These are phyloP conservation scores for Tagetes erecta DNA, from an alignment of 129 eudicot species.

Conservation along the genomic window DNA sequence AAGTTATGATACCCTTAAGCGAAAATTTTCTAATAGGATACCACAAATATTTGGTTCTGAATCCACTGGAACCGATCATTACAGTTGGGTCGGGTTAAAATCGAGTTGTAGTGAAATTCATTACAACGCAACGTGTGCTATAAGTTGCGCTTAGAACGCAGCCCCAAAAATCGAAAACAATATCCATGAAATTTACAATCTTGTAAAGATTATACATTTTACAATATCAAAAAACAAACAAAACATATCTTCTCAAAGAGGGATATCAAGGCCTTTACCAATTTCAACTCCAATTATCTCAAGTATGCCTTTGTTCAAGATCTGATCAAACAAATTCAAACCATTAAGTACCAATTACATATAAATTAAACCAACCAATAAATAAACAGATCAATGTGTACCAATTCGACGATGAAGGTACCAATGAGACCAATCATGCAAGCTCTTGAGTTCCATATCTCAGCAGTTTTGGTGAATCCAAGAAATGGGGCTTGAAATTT, in stretches of 20 bases:
- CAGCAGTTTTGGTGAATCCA: conserved; percentile 90
- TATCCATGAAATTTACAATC: neutral
- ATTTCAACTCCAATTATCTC: conserved; percentile 80
- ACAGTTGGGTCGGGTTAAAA: no score
- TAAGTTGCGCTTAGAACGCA: no score
- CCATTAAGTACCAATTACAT: neutral
- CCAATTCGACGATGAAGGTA: conserved; percentile 84
- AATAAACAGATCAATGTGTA: neutral
- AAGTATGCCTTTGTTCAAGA: conserved; percentile 87
- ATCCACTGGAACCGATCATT: no score
- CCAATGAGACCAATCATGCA: conserved; percentile 96
- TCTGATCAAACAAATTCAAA: conserved; percentile 40
- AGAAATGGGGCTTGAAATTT: conserved; percentile 67
- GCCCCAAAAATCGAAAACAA: no score
- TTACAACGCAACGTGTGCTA: no score
- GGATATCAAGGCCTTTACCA: conserved; percentile 93
- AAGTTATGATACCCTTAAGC: no score
- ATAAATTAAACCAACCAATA: neutral
- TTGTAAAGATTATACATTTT: neutral
- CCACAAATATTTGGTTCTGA: no score
- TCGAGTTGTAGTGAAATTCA: no score
- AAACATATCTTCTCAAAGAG: conserved; percentile 50
- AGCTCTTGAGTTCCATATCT: conserved; percentile 95
- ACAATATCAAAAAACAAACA: neutral
- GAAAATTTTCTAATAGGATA: no score